Evolutionary conservation across 2,329 filamentous ascomycete genomes (phyloP), one percentile per base, ranked within the genome.

Genomic region (Hawksworthiomyces lignivorus): DNA sequence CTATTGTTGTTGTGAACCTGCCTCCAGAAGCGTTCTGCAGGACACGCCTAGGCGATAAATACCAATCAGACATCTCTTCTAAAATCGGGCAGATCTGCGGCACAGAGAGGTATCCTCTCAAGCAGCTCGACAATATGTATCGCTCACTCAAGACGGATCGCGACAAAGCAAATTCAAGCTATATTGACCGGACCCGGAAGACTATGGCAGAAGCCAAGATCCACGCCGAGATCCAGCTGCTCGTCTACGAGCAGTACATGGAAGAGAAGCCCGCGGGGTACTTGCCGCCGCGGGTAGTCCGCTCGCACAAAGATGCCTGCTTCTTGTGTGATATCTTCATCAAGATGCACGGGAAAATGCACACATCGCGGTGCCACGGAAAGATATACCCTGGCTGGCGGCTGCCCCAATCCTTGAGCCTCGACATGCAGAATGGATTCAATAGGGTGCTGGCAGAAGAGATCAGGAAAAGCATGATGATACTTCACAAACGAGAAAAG

Each of bases 151-250:
- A 18, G 7, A 34, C 38, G 3, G 18, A 41, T 6, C 30, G 22
- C 12, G 18, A 7, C 7, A 9, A n/a, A 10, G 32, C 32, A 2
- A 4, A 17, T 9, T 1, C 14, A 10, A 1, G 4, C 3, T 41
- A 35, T 14, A 6, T 11, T n/a, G 14, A 2, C 8, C 26, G 10
- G 19, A 10, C 24, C 2, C 18, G 14, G 18, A 41, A 29, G 12
- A 41, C 32, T 5, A 10, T 35, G 11, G n/a, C 11, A 19, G 10
- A 36, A 6, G 31, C 30, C 18, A 41, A 41, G 26, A 41, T 41
- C 17, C 39, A 41, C 32, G 39, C 39, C 39, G 39, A 41, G 19
- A 41, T 41, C 5, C 39, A 41, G 19, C 39, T 41, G 7, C 12
- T 19, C 17, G 19, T 12, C 8, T 36, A 41, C n/a, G 9, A 30